These are phyloP conservation scores for Glycine tomentella DNA, from an alignment of 306 rosid genomes.

Conservation along the genomic window DNA sequence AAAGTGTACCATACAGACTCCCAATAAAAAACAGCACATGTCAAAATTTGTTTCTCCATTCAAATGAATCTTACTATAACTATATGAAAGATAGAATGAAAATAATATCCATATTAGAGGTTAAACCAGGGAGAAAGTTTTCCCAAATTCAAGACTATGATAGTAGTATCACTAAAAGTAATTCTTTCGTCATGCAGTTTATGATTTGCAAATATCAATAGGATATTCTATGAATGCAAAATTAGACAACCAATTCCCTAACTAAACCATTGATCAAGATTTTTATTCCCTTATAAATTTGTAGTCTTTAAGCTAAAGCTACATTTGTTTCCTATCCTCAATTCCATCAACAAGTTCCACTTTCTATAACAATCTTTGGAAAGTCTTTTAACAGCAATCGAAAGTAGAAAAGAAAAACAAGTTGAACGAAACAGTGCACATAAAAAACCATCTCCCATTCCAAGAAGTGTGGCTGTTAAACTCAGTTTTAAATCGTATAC, in stretches of 20 bases:
- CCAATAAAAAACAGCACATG: slow-evolving; percentile 66
- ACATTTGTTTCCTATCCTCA: not conserved
- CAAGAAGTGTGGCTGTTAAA: not conserved
- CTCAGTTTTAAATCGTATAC: not conserved
- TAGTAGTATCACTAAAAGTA: slow-evolving; percentile 12
- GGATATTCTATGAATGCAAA: slow-evolving; percentile 14
- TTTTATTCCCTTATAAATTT: slow-evolving; percentile 22
- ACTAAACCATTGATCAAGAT: slow-evolving; percentile 13
- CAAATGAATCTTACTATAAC: slow-evolving; percentile 50
- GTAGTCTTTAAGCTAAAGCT: slow-evolving; percentile 14
- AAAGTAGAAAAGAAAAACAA: not conserved
- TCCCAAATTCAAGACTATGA: not conserved
- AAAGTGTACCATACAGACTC: slow-evolving; percentile 51
- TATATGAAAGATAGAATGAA: slow-evolving; percentile 11
- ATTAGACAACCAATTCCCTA: not conserved
- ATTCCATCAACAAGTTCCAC: slow-evolving; percentile 11
- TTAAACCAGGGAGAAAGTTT: slow-evolving; percentile 7
- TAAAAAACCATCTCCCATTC: slow-evolving; percentile 5
- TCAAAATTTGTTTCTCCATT: slow-evolving; percentile 61
- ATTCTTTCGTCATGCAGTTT: no score
- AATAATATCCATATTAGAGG: slow-evolving; percentile 1
- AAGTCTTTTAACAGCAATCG: not conserved
- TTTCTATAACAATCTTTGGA: not conserved
- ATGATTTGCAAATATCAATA: not conserved
- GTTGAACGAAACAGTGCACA: not conserved